Conservation (phyloP, 2,329 filamentous ascomycete species). For the Bipolaris victoriae region DNA sequence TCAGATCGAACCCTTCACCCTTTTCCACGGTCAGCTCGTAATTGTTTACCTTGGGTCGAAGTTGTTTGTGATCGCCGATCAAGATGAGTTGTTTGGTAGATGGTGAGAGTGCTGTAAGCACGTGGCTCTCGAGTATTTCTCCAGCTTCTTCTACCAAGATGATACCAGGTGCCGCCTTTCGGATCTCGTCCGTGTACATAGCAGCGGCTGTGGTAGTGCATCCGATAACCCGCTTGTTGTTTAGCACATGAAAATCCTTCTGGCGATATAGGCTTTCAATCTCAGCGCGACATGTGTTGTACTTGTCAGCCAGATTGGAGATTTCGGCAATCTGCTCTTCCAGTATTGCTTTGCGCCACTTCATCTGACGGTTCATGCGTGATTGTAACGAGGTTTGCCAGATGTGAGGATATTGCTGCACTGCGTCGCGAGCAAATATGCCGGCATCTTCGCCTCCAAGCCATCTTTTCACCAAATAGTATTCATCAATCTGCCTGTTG, state of each 20-base stretch:
- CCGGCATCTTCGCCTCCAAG: constrained; percentile 54
- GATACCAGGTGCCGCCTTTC: constrained; percentile 62
- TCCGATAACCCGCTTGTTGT: constrained; percentile 66
- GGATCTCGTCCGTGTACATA: constrained; percentile 63
- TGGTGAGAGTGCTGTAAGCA: constrained; percentile 64
- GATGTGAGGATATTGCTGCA: constrained; percentile 43
- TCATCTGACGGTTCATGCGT: constrained; percentile 44
- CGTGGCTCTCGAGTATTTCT: constrained; percentile 72
- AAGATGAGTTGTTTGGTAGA: constrained; percentile 68
- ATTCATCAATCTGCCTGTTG: constrained; percentile 53
- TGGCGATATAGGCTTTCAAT: constrained; percentile 44
- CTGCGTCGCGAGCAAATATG: constrained; percentile 45
- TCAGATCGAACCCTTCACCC: constrained; percentile 69
- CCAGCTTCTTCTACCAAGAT: constrained; percentile 75
- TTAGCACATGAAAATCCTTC: constrained; percentile 48
- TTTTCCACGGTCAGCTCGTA: constrained; percentile 67
- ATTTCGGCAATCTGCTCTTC: constrained; percentile 59
- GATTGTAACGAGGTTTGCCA: constrained; percentile 59
- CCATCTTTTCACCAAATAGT: constrained; percentile 65
- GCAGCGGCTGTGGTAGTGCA: constrained; percentile 76
- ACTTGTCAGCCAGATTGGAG: constrained; percentile 46
- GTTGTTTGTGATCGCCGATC: constrained; percentile 76
- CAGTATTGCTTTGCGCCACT: constrained; percentile 45
- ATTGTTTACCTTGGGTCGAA: constrained; percentile 70
- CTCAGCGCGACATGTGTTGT: constrained; percentile 52